phyloP scores from a whole-genome alignment of 2,329 filamentous ascomycete genomes.

The Cladorrhinum sp. region DNA sequence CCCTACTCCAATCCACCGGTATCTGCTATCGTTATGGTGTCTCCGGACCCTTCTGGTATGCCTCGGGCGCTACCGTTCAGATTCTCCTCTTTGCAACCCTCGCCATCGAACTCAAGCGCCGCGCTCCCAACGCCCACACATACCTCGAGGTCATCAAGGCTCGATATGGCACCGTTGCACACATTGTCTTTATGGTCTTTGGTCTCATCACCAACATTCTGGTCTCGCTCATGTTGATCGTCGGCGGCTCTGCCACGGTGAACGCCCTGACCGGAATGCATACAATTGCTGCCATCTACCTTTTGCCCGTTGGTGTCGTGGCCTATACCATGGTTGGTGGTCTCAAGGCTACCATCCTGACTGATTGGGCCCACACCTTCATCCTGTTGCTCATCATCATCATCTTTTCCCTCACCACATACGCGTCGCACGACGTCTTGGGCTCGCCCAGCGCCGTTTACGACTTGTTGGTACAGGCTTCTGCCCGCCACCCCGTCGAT shows the following conservation, averaged over 20 bases:
- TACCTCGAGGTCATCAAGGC: constrained; percentile 82
- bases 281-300: constrained; percentile 77
- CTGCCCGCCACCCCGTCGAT: constrained; percentile 66
- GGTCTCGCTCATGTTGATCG: constrained; percentile 84
- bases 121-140: constrained; percentile 81
- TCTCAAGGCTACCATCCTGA: constrained; percentile 84
- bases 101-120: constrained; percentile 83
- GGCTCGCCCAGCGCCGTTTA: constrained; percentile 77
- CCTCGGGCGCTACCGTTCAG: constrained; percentile 73
- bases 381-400: constrained; percentile 81
- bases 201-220: constrained; percentile 81
- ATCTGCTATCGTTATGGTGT: constrained; percentile 79
- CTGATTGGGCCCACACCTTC: constrained; percentile 84
- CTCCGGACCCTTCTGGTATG: constrained; percentile 59
- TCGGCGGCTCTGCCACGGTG: constrained; percentile 76
- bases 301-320: constrained; percentile 76
- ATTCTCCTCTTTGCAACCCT: constrained; percentile 87
- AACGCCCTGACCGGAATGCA: constrained; percentile 68
- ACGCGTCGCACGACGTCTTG: constrained; percentile 67
- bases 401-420: constrained; percentile 78
- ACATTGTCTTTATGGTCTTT: constrained; percentile 78
- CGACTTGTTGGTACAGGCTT: constrained; percentile 69
- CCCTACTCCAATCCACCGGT: constrained; percentile 72
- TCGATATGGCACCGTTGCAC: constrained; percentile 68
- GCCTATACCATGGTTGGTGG: constrained; percentile 75